Base-by-base conservation (phyloP, 2,329 filamentous ascomycete species). In the Diaporthe batatas region DNA sequence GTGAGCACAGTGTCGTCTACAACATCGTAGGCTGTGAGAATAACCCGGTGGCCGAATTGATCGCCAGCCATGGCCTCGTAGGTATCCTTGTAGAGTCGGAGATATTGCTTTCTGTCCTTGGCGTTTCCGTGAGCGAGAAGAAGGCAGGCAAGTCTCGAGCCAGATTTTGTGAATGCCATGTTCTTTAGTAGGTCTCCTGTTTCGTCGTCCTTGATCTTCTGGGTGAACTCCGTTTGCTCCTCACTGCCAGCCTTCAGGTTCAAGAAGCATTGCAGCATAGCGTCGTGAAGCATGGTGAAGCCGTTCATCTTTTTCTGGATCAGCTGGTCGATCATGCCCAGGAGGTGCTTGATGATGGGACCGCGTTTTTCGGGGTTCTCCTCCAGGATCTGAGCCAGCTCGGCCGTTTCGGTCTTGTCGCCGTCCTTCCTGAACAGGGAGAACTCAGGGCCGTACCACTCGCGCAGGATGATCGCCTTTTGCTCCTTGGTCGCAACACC, bases 371-470 rank as follows among this genome's bases (percentile, higher is more conserved):
- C 94, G 1, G 96, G 94, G 67, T 92, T 90, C 68, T 90, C 87
- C 74, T 91, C 89, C 49, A 99, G 84, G 68, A 99, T 96, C 75
- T 89, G 83, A 51, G 90, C 88, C 32, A 99, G 88, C 62, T 97
- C 94, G 5, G 91, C 88, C 6, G 86, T 88, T n/a, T 86, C 84
- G 69, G 87, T 85, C 6, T 84, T 82, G 51, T 89, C 87, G 76
- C 86, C 87, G 65, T 75, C 86, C 77, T 85, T 80, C 77, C 92
- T 91, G 81, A 95, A 93, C 55, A 98, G 88, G 18, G 93, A 90
- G 80, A 97, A 99, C 80, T 98, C 96, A 0, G 96, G 89, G 1
- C 96, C 96, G 81, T 98, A 99, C 95, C 96, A 99, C 83, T 99
- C 96, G 69, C 95, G 89, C 73, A 99, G 87, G 74, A 99, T 87